These are phyloP conservation scores for Lipomyces orientalis DNA, from an alignment of 805 yeast species.

Conservation along the genomic window DNA sequence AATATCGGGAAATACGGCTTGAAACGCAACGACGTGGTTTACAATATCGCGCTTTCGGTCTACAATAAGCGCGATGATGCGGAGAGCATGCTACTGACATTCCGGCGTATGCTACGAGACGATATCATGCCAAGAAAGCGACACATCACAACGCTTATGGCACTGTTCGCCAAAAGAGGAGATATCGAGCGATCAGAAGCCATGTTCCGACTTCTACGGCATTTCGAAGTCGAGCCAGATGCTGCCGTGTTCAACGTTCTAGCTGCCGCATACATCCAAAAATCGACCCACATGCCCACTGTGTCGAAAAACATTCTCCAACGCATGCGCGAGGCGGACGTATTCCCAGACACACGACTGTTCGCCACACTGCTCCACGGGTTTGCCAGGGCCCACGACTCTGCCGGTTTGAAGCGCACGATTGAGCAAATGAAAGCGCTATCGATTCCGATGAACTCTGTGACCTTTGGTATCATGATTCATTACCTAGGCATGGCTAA, in stretches of 20 bases:
- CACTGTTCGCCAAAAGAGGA: constrained; percentile 24
- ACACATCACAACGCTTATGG: constrained; percentile 33
- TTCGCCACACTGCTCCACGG: constrained; percentile 29
- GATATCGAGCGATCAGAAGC: constrained; percentile 19
- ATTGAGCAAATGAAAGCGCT: constrained; percentile 20
- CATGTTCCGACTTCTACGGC: constrained; percentile 18
- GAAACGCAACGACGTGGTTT: constrained; percentile 21
- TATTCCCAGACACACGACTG: constrained; percentile 24
- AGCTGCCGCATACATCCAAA: constrained; percentile 20
- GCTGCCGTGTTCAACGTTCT: constrained; percentile 21
- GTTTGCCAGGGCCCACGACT: constrained; percentile 16
- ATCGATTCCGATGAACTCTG: constrained; percentile 16
- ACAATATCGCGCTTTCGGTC: constrained; percentile 29
- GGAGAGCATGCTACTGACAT: constrained; percentile 23
- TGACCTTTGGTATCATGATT: constrained; percentile 25
- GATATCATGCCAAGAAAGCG: constrained; percentile 17
- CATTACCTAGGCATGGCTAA: constrained; percentile 28
- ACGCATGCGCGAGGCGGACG: constrained; percentile 9
- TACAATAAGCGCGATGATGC: constrained; percentile 15
- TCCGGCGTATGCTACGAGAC: constrained; percentile 17
- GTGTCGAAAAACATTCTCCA: constrained; percentile 3
- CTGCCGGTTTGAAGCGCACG: constrained; percentile 16
- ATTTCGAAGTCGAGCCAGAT: constrained; percentile 19
- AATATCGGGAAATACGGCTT: constrained; percentile 12
- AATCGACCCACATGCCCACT: background rate